Conservation (phyloP, 805 yeast species). For the Ogataea naganishii region DNA sequence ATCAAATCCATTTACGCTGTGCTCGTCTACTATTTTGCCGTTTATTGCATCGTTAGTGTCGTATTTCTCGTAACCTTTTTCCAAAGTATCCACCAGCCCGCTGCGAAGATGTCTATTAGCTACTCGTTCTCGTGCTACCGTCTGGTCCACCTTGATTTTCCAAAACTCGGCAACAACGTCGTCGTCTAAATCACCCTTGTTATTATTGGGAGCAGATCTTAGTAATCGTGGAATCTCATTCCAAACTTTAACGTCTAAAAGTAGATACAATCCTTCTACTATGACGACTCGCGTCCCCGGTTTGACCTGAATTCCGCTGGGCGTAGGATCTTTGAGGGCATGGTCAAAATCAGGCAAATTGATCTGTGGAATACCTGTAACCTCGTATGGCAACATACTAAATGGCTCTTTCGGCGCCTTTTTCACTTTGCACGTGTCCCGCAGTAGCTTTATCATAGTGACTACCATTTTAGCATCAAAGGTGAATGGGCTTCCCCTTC, state of each 20-base stretch:
- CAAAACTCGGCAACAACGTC: conserved; percentile 30
- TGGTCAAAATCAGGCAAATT: conserved; percentile 71
- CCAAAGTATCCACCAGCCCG: conserved; percentile 38
- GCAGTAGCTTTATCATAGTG: conserved; percentile 22
- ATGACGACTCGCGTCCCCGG: conserved; percentile 46
- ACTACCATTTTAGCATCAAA: conserved; percentile 55
- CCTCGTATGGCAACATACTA: conserved; percentile 5
- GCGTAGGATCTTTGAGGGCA: conserved; percentile 61
- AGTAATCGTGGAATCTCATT: conserved; percentile 29
- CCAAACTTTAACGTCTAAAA: conserved; percentile 57
- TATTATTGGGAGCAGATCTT: conserved; percentile 5
- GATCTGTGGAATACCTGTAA: conserved; percentile 26
- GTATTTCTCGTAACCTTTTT: conserved; percentile 44
- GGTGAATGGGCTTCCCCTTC: conserved; percentile 83
- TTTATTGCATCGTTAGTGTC: conserved; percentile 56
- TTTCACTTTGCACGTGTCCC: conserved; percentile 14
- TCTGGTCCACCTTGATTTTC: conserved; percentile 40
- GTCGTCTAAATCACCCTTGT: background rate
- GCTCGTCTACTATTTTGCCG: conserved; percentile 29
- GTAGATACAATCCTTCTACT: conserved; percentile 70
- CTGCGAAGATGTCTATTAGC: conserved; percentile 56
- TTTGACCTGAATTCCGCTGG: conserved; percentile 37
- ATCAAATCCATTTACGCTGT: conserved; percentile 11
- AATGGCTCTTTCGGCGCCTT: background rate
- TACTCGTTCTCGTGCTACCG: conserved; percentile 45